Conservation (phyloP, 345 rosid species). For the Rhodamnia rubescens region DNA sequence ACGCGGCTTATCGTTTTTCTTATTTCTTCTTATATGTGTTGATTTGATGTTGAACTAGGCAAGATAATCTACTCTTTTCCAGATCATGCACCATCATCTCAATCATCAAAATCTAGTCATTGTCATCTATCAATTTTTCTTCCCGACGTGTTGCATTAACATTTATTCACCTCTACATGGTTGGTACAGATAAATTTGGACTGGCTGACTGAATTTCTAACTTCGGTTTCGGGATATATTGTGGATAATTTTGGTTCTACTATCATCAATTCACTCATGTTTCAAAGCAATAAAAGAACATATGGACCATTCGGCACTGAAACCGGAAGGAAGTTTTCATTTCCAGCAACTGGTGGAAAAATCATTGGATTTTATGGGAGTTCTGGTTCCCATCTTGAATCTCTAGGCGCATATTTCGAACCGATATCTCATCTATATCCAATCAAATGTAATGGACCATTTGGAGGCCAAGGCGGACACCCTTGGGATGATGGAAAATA, state of each 20-base stretch:
- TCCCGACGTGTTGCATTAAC: background rate
- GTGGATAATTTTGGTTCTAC: background rate
- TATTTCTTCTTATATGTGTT: too few relatives aligned
- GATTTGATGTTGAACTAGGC: too few relatives aligned
- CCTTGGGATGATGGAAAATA: slow-evolving; percentile 3
- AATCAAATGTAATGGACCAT: background rate
- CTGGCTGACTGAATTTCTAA: background rate
- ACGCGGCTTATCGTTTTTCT: rapidly evolving
- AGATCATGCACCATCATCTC: too few relatives aligned
- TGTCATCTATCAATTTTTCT: background rate
- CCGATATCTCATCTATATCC: background rate
- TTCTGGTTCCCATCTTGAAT: background rate
- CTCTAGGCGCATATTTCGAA: background rate
- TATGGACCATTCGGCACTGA: background rate
- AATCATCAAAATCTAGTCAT: background rate
- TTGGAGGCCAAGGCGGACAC: background rate
- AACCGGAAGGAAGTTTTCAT: background rate
- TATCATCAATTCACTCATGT: background rate
- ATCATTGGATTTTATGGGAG: background rate
- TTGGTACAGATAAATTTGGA: background rate
- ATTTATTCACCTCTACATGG: too few relatives aligned
- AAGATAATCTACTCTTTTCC: too few relatives aligned
- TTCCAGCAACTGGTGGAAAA: background rate
- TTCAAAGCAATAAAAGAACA: background rate
- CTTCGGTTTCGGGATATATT: background rate